Evolutionary conservation across 495 filamentous ascomycete genomes (phyloP).

Genomic region (Amniculicola lignicola): DNA sequence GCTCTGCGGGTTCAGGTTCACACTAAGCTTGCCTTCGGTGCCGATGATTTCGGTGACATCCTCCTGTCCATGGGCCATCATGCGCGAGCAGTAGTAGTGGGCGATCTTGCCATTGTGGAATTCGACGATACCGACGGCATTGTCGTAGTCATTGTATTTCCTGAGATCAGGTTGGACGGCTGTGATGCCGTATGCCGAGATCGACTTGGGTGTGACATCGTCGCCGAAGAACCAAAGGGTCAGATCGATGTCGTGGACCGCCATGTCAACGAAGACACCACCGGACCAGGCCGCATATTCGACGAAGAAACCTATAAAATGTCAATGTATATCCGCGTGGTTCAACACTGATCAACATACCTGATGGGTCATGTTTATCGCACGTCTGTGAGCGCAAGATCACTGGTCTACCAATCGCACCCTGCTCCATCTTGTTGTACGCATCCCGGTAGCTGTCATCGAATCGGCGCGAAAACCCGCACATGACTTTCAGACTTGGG

Average conservation of each 20-base stretch:
- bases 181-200: constrained; percentile 19
- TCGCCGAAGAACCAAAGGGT: constrained; percentile 30
- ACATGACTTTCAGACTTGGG: constrained; percentile 57
- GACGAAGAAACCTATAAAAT: constrained; percentile 51
- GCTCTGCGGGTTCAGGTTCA: constrained; percentile 25
- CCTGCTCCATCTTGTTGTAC: constrained; percentile 45
- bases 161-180: constrained; percentile 22
- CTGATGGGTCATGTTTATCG: constrained; percentile 53
- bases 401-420: constrained; percentile 51
- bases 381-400: constrained; percentile 58
- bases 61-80: constrained; percentile 32
- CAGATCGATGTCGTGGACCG: constrained; percentile 32
- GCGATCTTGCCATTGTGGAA: constrained; percentile 27
- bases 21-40: constrained; percentile 26
- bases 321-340: neutral
- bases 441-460: constrained; percentile 57
- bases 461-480: constrained; percentile 59
- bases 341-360: neutral
- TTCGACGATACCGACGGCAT: constrained; percentile 33
- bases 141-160: constrained; percentile 25
- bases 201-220: constrained; percentile 33
- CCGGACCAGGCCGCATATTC: constrained; percentile 55
- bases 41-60: constrained; percentile 31
- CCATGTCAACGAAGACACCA: constrained; percentile 56
- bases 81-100: constrained; percentile 31